Evolutionary conservation across 805 yeast species (phyloP), one percentile per base, ranked within the genome.

Genomic region (Yamadazyma scolyti): DNA sequence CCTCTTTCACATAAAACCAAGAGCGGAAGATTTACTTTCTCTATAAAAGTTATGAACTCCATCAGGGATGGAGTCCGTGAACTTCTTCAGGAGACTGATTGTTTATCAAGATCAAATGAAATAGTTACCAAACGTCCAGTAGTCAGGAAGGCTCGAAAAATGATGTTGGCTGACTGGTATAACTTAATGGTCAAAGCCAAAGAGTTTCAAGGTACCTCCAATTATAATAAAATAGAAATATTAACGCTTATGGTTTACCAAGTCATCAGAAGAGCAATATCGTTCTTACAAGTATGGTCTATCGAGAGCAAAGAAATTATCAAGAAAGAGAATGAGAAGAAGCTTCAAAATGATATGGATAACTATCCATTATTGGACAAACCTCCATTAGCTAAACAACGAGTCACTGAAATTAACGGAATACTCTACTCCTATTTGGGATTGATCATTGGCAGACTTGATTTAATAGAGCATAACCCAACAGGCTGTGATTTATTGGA

Each of bases 111-210:
- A 42, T 75, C 87, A 1, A 79, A 80, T 42, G 78, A 77, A 18
- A 67, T 82, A 27, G 89, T 84, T 4, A 75, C 77, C 39, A 68
- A 71, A 39, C 69, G 74, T 30, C 79, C 85, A 2, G 52, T 71
- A 3, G 74, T 84, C 10, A 63, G 85, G 34, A 76, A 71, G 40
- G 65, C 77, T 31, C 68, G 95, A 42, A 84, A 84, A 52, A 68
- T 77, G 22, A 56, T 84, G 33, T 65, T 84, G 19, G 81, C 89
- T 2, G 89, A 82, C 49, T 84, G 94, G 95, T 82, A 83, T 41
- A 78, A 77, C 31, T 61, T 84, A 23, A 79, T 82, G 78, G 69
- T 77, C 22, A 82, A 80, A 47, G 89, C 90, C 1, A 82, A 80
- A 40, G 83, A 81, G 23, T 82, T 75, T 46, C 76, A 79, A 48